Percentiles rank a stretch among this genome's conserved stretches.
Evolutionary conservation across 225 moss, liverwort and hornwort species (phyloP).

Genomic region (Pseudoscleropodium purum): DNA sequence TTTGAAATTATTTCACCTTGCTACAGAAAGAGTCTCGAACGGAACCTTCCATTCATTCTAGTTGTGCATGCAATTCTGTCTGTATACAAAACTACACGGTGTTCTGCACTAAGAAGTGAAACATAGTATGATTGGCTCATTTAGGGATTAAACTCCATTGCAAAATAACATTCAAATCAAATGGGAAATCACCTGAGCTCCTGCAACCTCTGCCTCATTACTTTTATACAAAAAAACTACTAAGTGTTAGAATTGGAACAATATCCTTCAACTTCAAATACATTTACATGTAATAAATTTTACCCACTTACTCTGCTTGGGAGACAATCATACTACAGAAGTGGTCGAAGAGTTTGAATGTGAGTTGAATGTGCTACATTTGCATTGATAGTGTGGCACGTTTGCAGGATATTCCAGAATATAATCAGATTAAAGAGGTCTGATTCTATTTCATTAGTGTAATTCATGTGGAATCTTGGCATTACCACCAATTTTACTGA

Average conservation of each 20-base stretch:
- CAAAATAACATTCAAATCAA: background rate
- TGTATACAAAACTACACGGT: background rate
- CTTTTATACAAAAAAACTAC: too few species aligned
- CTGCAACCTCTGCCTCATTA: background rate
- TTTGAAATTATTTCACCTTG: background rate
- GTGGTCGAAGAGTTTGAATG: background rate
- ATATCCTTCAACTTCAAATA: background rate
- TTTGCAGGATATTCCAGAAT: background rate
- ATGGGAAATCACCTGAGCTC: background rate
- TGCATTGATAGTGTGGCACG: background rate
- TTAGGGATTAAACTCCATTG: background rate
- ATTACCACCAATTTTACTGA: background rate
- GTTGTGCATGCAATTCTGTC: background rate
- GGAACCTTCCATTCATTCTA: background rate
- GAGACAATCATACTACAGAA: background rate
- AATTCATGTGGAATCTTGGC: background rate
- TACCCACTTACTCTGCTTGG: background rate
- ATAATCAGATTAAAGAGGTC: background rate
- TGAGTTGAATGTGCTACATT: background rate
- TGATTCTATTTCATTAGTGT: background rate
- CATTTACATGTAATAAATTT: background rate
- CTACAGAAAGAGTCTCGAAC: background rate
- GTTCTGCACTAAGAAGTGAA: background rate
- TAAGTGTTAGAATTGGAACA: too few species aligned
- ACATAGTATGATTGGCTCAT: background rate